These are phyloP conservation scores for Sporothrix humicola DNA, from an alignment of 2,329 filamentous ascomycete genomes.

Conservation along the genomic window DNA sequence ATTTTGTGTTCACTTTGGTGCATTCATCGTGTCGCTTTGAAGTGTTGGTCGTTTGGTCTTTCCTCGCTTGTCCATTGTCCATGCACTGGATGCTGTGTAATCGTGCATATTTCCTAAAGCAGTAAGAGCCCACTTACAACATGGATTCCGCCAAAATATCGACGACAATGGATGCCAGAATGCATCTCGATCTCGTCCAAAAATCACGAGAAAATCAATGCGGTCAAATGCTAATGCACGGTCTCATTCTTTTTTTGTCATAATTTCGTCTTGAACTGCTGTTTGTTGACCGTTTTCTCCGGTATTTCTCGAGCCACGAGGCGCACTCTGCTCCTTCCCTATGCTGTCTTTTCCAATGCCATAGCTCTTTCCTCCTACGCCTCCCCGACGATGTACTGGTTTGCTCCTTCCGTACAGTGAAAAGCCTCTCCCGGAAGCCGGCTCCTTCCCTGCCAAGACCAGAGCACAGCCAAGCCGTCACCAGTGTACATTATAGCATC, in stretches of 20 bases:
- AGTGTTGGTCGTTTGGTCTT: neutral
- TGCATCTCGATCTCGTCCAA: neutral
- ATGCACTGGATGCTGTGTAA: neutral
- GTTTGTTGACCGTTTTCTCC: neutral
- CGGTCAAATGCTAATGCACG: neutral
- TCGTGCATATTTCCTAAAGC: neutral
- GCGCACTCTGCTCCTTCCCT: conserved; percentile 9
- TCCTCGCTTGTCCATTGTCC: neutral
- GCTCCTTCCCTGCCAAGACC: conserved; percentile 10
- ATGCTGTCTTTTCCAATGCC: neutral
- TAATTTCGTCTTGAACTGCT: neutral
- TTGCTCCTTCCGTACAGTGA: conserved; percentile 7
- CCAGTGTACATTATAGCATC: conserved; percentile 14
- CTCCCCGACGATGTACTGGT: neutral
- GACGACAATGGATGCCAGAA: neutral
- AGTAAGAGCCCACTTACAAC: conserved; percentile 15
- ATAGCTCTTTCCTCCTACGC: conserved; percentile 8
- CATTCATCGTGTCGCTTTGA: neutral
- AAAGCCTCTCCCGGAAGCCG: neutral
- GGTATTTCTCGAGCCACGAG: conserved; percentile 8
- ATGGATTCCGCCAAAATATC: neutral
- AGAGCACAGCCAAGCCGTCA: conserved; percentile 1
- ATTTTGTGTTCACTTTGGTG: neutral
- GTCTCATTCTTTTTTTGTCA: neutral
- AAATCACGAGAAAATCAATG: neutral